Evolutionary conservation across 2,329 filamentous ascomycete genomes (phyloP).

Genomic region (Sclerotinia minor): DNA sequence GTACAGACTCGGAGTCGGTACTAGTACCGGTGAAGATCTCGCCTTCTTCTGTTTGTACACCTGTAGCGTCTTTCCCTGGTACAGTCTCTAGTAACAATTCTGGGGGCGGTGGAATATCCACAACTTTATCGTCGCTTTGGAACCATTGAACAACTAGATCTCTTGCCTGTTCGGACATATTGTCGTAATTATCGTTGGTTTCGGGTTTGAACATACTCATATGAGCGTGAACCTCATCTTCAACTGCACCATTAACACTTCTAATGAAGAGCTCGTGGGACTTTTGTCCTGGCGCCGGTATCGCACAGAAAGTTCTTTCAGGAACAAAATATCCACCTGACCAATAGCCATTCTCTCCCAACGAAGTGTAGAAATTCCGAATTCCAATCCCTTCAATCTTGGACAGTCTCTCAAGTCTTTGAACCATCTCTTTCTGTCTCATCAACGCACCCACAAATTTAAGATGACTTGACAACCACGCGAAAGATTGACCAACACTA

Average conservation of each 20-base stretch:
- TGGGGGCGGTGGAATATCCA: slow-evolving; percentile 15
- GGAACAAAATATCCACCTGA: slow-evolving; percentile 59
- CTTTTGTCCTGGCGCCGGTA: slow-evolving; percentile 48
- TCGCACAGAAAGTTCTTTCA: slow-evolving; percentile 77
- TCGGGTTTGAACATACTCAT: slow-evolving; percentile 38
- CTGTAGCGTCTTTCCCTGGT: not conserved
- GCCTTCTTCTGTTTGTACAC: not conserved
- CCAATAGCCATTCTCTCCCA: slow-evolving; percentile 70
- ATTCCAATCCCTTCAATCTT: slow-evolving; percentile 65
- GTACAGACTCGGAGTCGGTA: slow-evolving; percentile 12
- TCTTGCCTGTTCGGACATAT: slow-evolving; percentile 29
- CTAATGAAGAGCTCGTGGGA: slow-evolving; percentile 30
- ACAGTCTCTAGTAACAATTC: not conserved
- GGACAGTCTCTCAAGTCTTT: slow-evolving; percentile 63
- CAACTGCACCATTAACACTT: slow-evolving; percentile 31
- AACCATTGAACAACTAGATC: slow-evolving; percentile 32
- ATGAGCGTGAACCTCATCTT: slow-evolving; percentile 37
- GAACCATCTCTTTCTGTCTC: slow-evolving; percentile 68
- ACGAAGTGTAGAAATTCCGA: slow-evolving; percentile 72
- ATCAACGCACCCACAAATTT: slow-evolving; percentile 82
- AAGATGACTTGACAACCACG: slow-evolving; percentile 79
- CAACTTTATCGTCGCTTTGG: slow-evolving; percentile 1
- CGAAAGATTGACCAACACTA: slow-evolving; percentile 66
- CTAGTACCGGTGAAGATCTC: not conserved
- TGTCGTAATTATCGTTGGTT: slow-evolving; percentile 33